Conservation (phyloP, 129 eudicot genomes). For the Lactuca sativa region DNA sequence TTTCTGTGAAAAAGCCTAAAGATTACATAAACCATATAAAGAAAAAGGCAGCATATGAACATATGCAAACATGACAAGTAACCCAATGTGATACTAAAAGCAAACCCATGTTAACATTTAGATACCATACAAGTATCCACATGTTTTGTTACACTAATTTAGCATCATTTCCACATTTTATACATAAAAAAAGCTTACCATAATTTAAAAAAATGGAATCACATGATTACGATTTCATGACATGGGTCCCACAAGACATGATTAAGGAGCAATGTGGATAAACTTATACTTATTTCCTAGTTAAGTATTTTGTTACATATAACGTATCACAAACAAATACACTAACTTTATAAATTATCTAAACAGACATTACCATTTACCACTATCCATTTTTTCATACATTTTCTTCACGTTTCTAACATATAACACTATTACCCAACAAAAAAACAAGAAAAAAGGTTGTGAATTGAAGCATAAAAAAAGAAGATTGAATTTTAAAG, state of each 20-base stretch:
- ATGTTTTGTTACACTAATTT: conserved; percentile 10
- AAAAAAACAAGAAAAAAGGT: conserved; percentile 21
- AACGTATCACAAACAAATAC: conserved; percentile 23
- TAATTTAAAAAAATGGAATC: neutral
- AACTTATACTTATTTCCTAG: conserved; percentile 12
- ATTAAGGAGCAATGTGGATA: neutral
- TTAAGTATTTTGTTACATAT: conserved; percentile 5
- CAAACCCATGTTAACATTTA: conserved; percentile 22
- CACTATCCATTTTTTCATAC: conserved; percentile 17
- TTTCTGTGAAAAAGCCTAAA: neutral
- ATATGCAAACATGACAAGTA: conserved; percentile 12
- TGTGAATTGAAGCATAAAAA: conserved; percentile 34
- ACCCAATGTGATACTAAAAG: neutral
- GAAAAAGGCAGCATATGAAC: neutral
- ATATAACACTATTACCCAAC: conserved; percentile 21
- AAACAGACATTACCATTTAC: conserved; percentile 1
- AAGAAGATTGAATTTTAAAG: conserved; percentile 17
- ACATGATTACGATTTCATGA: neutral
- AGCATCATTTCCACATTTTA: neutral
- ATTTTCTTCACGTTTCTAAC: conserved; percentile 19
- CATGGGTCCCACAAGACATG: neutral
- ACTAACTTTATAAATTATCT: conserved; percentile 25
- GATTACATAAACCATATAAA: neutral
- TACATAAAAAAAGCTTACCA: neutral
- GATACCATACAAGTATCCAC: conserved; percentile 13